Evolutionary conservation across 345 rosid species (phyloP).

Genomic region (Bruguiera gymnorhiza): DNA sequence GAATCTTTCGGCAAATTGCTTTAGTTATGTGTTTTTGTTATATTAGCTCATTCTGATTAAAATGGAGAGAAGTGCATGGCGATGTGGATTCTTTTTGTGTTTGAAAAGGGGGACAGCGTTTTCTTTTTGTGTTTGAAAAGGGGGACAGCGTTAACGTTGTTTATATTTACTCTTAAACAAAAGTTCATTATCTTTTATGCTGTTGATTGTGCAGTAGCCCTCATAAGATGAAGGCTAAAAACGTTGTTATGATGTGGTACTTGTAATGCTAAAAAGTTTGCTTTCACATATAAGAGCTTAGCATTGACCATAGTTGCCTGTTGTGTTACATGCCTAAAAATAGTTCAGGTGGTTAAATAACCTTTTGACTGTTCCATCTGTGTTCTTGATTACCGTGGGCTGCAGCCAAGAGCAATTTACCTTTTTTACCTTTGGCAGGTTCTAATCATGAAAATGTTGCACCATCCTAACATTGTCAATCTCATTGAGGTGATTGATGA

Average conservation of each 20-base stretch:
- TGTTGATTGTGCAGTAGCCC: no score
- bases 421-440: constrained; percentile 44
- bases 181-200: no score
- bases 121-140: no score
- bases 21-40: no score
- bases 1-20: no score
- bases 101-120: no score
- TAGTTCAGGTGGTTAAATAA: not conserved
- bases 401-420: not conserved
- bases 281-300: not conserved
- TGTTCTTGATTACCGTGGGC: not conserved
- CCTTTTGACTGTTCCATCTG: not conserved
- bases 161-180: no score
- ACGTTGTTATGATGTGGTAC: not conserved
- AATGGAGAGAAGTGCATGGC: no score
- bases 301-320: not conserved
- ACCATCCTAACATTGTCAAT: constrained; percentile 97
- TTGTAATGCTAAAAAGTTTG: not conserved
- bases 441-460: constrained; percentile 84
- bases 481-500: constrained; percentile 98
- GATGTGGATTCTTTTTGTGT: no score
- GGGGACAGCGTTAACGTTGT: no score
- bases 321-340: not conserved
- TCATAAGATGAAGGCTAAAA: no score
- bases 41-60: no score